Conservation (phyloP, 2,329 filamentous ascomycete genomes). For the Clonostachys sp. region DNA sequence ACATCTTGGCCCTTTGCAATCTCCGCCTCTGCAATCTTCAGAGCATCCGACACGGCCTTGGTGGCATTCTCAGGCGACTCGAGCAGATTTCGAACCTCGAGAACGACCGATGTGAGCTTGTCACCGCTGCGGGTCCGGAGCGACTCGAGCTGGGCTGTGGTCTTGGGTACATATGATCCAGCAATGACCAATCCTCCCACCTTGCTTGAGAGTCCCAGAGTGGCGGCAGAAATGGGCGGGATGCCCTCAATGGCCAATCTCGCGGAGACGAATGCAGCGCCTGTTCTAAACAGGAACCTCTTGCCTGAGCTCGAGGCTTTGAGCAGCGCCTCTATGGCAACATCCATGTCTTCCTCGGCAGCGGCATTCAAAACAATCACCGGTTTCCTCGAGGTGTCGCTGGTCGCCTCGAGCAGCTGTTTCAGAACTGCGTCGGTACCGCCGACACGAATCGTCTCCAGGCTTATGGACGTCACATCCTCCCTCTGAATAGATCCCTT, state of each 20-base stretch:
- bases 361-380: constrained; percentile 49
- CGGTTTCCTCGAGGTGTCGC: constrained; percentile 11
- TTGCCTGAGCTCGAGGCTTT: constrained; percentile 19
- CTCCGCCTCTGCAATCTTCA: constrained; percentile 25
- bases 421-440: constrained; percentile 34
- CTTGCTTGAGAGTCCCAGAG: constrained; percentile 25
- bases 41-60: constrained; percentile 18
- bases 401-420: constrained; percentile 22
- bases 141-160: constrained; percentile 45
- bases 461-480: constrained; percentile 33
- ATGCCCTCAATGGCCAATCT: constrained; percentile 47
- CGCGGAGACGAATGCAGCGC: constrained; percentile 36
- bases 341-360: constrained; percentile 48
- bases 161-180: constrained; percentile 55
- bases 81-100: constrained; percentile 43
- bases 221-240: constrained; percentile 38
- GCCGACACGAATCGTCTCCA: constrained; percentile 41
- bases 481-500: constrained; percentile 29
- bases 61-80: constrained; percentile 22
- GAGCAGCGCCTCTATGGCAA: constrained; percentile 45
- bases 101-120: constrained; percentile 36
- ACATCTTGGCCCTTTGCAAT: constrained; percentile 44
- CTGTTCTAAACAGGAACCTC: constrained; percentile 31
- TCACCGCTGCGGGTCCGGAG: constrained; percentile 29
- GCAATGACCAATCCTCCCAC: constrained; percentile 49